Base-by-base conservation (phyloP, 495 filamentous ascomycete genomes). In the Hypoxylon crocopeplum region DNA sequence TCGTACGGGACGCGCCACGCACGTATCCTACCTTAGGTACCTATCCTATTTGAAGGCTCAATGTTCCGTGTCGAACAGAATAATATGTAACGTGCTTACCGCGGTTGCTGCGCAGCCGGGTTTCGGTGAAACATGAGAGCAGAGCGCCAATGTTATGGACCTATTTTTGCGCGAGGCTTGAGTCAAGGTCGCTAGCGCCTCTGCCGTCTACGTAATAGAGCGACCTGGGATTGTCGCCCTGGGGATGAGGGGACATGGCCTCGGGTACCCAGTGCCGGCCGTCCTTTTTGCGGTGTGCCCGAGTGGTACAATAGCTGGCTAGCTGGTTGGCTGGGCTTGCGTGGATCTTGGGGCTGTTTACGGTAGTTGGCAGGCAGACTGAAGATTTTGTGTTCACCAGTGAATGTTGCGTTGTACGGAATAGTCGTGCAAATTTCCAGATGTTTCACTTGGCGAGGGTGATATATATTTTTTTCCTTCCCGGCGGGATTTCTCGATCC, bases 371-470 rank as follows among this genome's bases (percentile, higher is more conserved):
- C n/a, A 10, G 25, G 25, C 10, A 29, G 25, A 29, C 25, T n/a
- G n/a, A n/a, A n/a, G n/a, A n/a, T n/a, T n/a, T n/a, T n/a, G n/a
- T n/a, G n/a, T n/a, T n/a, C n/a, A n/a, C n/a, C n/a, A n/a, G n/a
- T n/a, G n/a, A n/a, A n/a, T n/a, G n/a, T n/a, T n/a, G n/a, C n/a
- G n/a, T n/a, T n/a, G 41, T 44, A 64, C 60, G 12, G 44, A 39
- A 42, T 1, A 15, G 54, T 55, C 12, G 54, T 59, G 38, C 60
- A 49, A 64, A 64, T 64, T 54, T 64, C 60, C 49, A 64, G 48
- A 10, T 64, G 60, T 64, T 64, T 64, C 60, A 64, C 54, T 59
- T 64, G 24, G 42, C 48, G 60, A 63, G 44, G 17, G 20, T 42
- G 42, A n/a, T n/a, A n/a, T n/a, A 10, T 29, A 10, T 5, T 29